These are phyloP conservation scores for Anastatica hierochuntica DNA, from an alignment of 345 rosid species.

Conservation along the genomic window DNA sequence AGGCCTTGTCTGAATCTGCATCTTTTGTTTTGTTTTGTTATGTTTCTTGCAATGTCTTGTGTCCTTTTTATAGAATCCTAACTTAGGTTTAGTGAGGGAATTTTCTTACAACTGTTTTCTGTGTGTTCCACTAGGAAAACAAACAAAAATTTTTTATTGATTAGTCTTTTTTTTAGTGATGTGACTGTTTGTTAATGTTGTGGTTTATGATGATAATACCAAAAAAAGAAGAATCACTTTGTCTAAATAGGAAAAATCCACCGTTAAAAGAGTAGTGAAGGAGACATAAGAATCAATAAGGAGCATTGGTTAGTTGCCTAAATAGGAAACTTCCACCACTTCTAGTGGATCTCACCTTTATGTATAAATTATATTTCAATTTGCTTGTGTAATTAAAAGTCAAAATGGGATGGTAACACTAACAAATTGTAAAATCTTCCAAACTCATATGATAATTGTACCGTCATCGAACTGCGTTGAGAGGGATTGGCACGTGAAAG, in stretches of 20 bases:
- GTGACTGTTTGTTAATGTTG: too few species aligned
- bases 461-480: too few species aligned
- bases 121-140: constrained; percentile 17
- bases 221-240: neutral
- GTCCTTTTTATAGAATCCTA: constrained; percentile 8
- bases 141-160: constrained; percentile 17
- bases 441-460: too few species aligned
- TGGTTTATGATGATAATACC: constrained; percentile 14
- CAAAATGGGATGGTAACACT: too few species aligned
- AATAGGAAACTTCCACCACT: constrained; percentile 28
- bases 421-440: too few species aligned
- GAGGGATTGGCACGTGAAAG: too few species aligned
- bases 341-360: constrained; percentile 10
- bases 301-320: constrained; percentile 19
- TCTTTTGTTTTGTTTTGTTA: constrained; percentile 10
- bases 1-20: constrained; percentile 11
- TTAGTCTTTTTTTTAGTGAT: neutral
- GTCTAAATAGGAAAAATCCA: constrained; percentile 27
- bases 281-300: constrained; percentile 14
- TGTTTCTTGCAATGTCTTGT: constrained; percentile 8
- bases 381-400: too few species aligned
- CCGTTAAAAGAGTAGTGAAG: constrained; percentile 14
- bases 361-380: too few species aligned
- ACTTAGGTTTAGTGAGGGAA: neutral
- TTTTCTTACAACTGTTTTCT: constrained; percentile 1